Evolutionary conservation across 495 filamentous ascomycete genomes (phyloP), one percentile per base, ranked within the genome.

Genomic region (Aspergillus ellipticus): DNA sequence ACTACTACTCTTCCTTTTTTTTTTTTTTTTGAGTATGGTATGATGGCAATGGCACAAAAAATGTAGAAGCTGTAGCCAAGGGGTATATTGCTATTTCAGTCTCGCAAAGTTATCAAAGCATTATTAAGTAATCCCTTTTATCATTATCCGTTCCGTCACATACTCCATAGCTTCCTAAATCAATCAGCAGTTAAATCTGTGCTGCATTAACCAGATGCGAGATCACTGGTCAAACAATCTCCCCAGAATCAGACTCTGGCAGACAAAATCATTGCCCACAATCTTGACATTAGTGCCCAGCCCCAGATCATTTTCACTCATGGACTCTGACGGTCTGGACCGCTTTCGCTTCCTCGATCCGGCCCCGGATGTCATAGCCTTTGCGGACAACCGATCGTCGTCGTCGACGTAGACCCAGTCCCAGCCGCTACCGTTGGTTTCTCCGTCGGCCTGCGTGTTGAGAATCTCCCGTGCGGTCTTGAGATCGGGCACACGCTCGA

Each of bases 201-300:
- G 24, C 24, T 28, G 7, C 24, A 28, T 28, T 28, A 3, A 28
- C 4, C 24, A 45, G 6, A 42, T 42, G 41, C 41, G 10, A 42
- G 15, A 1, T 45, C 69, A 79, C 41, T 85, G 81, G 50, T 90
- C 87, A 60, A 89, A 78, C 58, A 96, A 62, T 53, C 82, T 82
- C 5, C 92, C 94, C 51, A 96, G 63, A 58, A 98, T 97, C 56
- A 97, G 72, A 67, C 92, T 97, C 75, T 98, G 95, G 54, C 96
- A 85, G 28, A 97, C 82, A 65, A 90, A 84, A 66, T 97, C 92
- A 72, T 96, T 89, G 29, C 86, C 87, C 42, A 96, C 80, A 55
- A 90, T 66, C 66, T 78, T 81, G 35, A 87, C 73, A 61, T 68
- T 80, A 79, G 50, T 60, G 64, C 49, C 75, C 64, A 56, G 54